Evolutionary conservation across 2,329 filamentous ascomycete genomes (phyloP), one percentile per base, ranked within the genome.

Genomic region (Trichoderma lentiforme): DNA sequence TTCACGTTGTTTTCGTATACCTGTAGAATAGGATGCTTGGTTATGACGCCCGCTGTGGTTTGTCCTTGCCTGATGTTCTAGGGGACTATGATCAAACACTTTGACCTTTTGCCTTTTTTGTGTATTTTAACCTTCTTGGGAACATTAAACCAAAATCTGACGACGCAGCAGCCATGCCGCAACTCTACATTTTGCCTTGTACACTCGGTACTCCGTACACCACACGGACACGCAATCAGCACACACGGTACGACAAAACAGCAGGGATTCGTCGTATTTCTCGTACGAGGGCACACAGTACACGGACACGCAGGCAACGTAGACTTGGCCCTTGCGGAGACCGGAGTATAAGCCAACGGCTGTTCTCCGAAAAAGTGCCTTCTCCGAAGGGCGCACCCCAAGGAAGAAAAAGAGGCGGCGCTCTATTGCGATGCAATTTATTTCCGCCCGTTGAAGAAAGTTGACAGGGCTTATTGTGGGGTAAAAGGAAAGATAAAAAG

Each of bases 111-210:
- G 39, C 39, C 18, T 18, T 57, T 58, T n/a, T 28, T 57, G 21
- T 57, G 53, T 28, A 18, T 53, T 53, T 53, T 24, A 53, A 53
- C 47, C 47, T 53, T 53, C 47, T 53, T 53, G 47, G 21, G 47
- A 53, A 53, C 24, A 57, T 30, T 34, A 15, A 47, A 63, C 61
- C 61, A 63, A 63, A 63, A 63, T 63, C 61, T 63, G 61, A 63
- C 61, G 28, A 47, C 36, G n/a, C 47, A 53, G 9, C n/a, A 11
- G n/a, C 47, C 47, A 24, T 21, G 47, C 47, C 47, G 47, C n/a
- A 53, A 53, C 47, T 53, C 47, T 53, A 12, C 47, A 43, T 53
- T 21, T n/a, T 24, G 11, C 47, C 47, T 53, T 6, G 21, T 21
- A 53, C n/a, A 51, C 47, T 24, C 47, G n/a, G 39, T 43, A 43